Evolutionary conservation across 2,329 filamentous ascomycete species (phyloP).

Genomic region (Aspergillus pseudotamarii): DNA sequence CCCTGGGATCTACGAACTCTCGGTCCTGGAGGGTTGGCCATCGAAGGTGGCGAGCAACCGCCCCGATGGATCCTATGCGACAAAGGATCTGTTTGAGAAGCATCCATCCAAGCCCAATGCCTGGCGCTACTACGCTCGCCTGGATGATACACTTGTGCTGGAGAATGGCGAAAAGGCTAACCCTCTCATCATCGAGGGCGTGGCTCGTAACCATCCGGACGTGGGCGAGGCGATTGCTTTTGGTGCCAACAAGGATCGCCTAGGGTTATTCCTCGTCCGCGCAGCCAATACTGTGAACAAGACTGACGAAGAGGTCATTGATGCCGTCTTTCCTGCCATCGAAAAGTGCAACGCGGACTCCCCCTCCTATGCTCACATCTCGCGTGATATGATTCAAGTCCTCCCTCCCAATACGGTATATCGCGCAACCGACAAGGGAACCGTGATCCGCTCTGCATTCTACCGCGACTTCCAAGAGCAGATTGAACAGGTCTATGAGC

Average conservation of each 20-base stretch:
- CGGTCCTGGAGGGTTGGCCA: slow-evolving; percentile 39
- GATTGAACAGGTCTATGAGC: slow-evolving; percentile 24
- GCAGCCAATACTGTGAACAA: slow-evolving; percentile 44
- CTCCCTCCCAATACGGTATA: slow-evolving; percentile 21
- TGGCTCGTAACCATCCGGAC: slow-evolving; percentile 54
- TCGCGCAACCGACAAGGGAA: slow-evolving; percentile 28
- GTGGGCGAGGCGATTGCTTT: slow-evolving; percentile 63
- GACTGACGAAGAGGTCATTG: slow-evolving; percentile 50
- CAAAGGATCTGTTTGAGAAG: slow-evolving; percentile 50
- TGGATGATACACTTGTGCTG: slow-evolving; percentile 52
- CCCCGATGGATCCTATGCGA: slow-evolving; percentile 51
- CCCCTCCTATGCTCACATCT: slow-evolving; percentile 41
- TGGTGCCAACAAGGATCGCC: slow-evolving; percentile 56
- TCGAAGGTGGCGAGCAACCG: slow-evolving; percentile 49
- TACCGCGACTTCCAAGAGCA: slow-evolving; percentile 23
- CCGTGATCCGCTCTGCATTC: slow-evolving; percentile 27
- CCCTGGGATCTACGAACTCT: slow-evolving; percentile 40
- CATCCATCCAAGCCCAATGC: slow-evolving; percentile 46
- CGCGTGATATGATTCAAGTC: slow-evolving; percentile 26
- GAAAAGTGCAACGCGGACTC: slow-evolving; percentile 54
- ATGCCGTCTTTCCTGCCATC: slow-evolving; percentile 53
- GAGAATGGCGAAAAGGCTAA: slow-evolving; percentile 55
- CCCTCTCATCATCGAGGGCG: slow-evolving; percentile 55
- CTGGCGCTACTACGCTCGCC: slow-evolving; percentile 51
- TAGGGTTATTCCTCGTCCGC: slow-evolving; percentile 59